Evolutionary conservation across 208 protist species (phyloP), one percentile per base, ranked within the genome.

Genomic region (Tritrichomonas foetus): DNA sequence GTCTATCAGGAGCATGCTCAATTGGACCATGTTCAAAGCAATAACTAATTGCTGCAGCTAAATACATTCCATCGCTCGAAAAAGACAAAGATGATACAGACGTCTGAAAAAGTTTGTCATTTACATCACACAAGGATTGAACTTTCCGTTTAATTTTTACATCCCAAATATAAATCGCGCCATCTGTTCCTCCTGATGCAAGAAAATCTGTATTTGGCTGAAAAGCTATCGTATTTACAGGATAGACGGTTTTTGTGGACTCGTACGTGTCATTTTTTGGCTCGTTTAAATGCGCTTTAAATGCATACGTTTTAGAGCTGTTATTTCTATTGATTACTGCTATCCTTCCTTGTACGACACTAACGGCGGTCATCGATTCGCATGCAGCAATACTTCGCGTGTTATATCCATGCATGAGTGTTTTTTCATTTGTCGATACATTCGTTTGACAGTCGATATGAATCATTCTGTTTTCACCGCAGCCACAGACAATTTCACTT

Each of bases 21-120:
- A 89, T 89, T 20, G 33, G 20, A 20, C 78, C 78, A 39, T 89
- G 25, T 57, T 89, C 78, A 89, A 53, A 89, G 41, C 78, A 53
- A 49, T 89, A 89, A 27, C 78, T 89, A 2, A 89, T 16, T 27
- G 78, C 78, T 36, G n/a, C 47, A 27, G 47, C 47, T 11, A 89
- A 16, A 30, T 57, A 39, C 33, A 57, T 50, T 39, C 78, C 78
- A 89, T 57, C 47, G 33, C 14, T 27, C 20, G 78, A 89, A 57
- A 89, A 89, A 57, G 44, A 44, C 13, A 89, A 13, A 39, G 78
- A 89, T 61, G 78, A 53, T 39, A 89, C 39, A 36, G 78, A 89
- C 20, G 78, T 89, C 2, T 89, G 5, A 57, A 57, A 89, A 20
- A 47, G 78, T 30, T 20, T 82, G n/a, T 57, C 27, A 20, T 57